Base-by-base conservation (phyloP, 2,329 filamentous ascomycete genomes). In the Ciborinia camelliae region DNA sequence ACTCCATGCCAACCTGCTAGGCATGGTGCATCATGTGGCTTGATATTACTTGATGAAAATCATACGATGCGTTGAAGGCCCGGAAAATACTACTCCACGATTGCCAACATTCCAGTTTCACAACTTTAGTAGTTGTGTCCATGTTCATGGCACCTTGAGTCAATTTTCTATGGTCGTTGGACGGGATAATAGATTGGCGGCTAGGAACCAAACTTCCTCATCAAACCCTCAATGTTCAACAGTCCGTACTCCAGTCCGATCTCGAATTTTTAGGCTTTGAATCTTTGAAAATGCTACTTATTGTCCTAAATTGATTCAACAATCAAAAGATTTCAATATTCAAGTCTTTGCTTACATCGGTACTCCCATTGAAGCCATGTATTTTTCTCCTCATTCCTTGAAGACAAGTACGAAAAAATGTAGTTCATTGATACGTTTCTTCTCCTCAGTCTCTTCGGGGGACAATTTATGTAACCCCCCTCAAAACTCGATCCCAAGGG, bases 11-110 rank as follows among this genome's bases (percentile, higher is more conserved):
- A 45, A 47, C 41, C 41, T 58, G 8, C 26, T 35, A 35, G 41
- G 41, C 10, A 26, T 23, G 35, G 41, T 45, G 55, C 28, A 59
- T 47, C 55, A 59, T 59, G 41, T 59, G 55, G 55, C 41, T 59
- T 47, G 43, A 20, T 35, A 47, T 47, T 59, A 59, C 55, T 47
- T 59, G 41, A 59, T 47, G 32, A 20, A 58, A 48, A 48, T 20
- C 26, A 20, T 47, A 32, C 7, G n/a, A 47, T 47, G 28, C 12
- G 12, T 18, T 35, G 41, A 18, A 35, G 14, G 28, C 30, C 30
- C 55, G n/a, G 55, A 32, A 35, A 47, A 35, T 23, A 32, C 20
- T 26, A 37, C 55, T 45, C 55, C 41, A 59, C 41, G 55, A 59
- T 59, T 43, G 43, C 14, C 43, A 47, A 35, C 20, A 35, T 9